A percentile compares a stretch with the other conserved stretches of the same genome.
These are phyloP conservation scores for Lipomyces sp. DNA, from an alignment of 805 yeast species.

Conservation along the genomic window DNA sequence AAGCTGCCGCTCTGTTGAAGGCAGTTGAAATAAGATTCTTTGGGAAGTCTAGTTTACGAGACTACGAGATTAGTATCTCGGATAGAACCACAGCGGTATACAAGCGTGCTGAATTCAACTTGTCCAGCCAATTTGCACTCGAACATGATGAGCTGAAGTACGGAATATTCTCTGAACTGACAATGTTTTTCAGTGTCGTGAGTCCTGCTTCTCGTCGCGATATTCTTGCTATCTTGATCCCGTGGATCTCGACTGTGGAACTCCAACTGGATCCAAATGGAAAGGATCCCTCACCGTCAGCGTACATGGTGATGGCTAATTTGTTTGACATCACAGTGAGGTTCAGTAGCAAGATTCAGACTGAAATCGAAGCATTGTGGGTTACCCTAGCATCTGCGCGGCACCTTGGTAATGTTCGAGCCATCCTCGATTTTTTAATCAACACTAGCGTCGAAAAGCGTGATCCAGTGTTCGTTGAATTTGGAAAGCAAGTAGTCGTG, in stretches of 20 bases:
- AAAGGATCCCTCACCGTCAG: slow-evolving; percentile 49
- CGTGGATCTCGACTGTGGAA: slow-evolving; percentile 90
- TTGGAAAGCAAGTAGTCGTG: slow-evolving; percentile 79
- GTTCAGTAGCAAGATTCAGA: slow-evolving; percentile 72
- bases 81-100: slow-evolving; percentile 81
- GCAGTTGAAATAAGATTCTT: slow-evolving; percentile 65
- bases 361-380: slow-evolving; percentile 95
- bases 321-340: slow-evolving; percentile 83
- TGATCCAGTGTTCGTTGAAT: slow-evolving; percentile 74
- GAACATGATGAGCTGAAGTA: slow-evolving; percentile 63
- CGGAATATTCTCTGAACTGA: slow-evolving; percentile 70
- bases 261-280: slow-evolving; percentile 55
- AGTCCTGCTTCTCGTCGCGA: slow-evolving; percentile 69
- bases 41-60: slow-evolving; percentile 58
- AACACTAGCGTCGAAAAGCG: slow-evolving; percentile 69
- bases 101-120: slow-evolving; percentile 80
- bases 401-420: slow-evolving; percentile 69
- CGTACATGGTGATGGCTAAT: slow-evolving; percentile 76
- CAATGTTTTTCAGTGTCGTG: slow-evolving; percentile 69
- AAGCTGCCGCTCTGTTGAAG: slow-evolving; percentile 73
- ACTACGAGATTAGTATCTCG: slow-evolving; percentile 70
- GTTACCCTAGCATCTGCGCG: slow-evolving; percentile 83
- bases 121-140: slow-evolving; percentile 73
- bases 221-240: slow-evolving; percentile 75
- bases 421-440: slow-evolving; percentile 71